These are phyloP conservation scores for Pogostemon cablin DNA, from an alignment of 257 asterid species.

Conservation along the genomic window DNA sequence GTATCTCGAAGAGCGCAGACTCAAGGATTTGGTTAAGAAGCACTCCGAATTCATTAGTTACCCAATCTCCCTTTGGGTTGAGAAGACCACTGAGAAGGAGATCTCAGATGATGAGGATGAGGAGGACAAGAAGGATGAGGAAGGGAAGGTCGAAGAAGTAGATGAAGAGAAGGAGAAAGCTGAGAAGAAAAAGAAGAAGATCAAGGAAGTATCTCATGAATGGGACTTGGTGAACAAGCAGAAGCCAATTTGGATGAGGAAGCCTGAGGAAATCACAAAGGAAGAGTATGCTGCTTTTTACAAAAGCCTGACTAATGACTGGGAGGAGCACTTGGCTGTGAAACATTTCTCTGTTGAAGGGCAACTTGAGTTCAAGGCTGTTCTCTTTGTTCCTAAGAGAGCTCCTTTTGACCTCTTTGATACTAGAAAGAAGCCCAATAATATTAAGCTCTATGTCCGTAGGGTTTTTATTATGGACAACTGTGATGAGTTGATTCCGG, in stretches of 20 bases:
- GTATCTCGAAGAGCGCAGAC: conserved; percentile 32
- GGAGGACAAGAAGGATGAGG: conserved; percentile 32
- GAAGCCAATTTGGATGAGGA: conserved; percentile 30
- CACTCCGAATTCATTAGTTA: conserved; percentile 34
- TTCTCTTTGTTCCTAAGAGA: conserved; percentile 32
- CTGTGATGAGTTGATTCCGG: conserved; percentile 10
- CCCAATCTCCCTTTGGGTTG: conserved; percentile 37
- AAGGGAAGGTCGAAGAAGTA: conserved; percentile 30
- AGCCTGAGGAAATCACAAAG: conserved; percentile 34
- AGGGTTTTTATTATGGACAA: conserved; percentile 15
- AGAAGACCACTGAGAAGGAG: conserved; percentile 37
- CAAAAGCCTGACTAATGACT: conserved; percentile 33
- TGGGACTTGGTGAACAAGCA: conserved; percentile 28
- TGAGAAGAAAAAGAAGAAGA: conserved; percentile 32
- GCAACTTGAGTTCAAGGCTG: conserved; percentile 34
- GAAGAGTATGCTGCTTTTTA: conserved; percentile 34
- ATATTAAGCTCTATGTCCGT: conserved; percentile 31
- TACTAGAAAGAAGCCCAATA: conserved; percentile 23
- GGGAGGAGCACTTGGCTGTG: conserved; percentile 35
- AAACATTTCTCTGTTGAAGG: conserved; percentile 33
- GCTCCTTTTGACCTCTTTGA: conserved; percentile 35
- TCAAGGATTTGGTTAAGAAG: conserved; percentile 34
- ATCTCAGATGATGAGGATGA: conserved; percentile 35
- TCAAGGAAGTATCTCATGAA: conserved; percentile 34
- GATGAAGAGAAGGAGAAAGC: conserved; percentile 29